Evolutionary conservation across 768 basidiomycete genomes (phyloP), one percentile per base, ranked within the genome.

Genomic region (Phanerodontia chrysosporium): DNA sequence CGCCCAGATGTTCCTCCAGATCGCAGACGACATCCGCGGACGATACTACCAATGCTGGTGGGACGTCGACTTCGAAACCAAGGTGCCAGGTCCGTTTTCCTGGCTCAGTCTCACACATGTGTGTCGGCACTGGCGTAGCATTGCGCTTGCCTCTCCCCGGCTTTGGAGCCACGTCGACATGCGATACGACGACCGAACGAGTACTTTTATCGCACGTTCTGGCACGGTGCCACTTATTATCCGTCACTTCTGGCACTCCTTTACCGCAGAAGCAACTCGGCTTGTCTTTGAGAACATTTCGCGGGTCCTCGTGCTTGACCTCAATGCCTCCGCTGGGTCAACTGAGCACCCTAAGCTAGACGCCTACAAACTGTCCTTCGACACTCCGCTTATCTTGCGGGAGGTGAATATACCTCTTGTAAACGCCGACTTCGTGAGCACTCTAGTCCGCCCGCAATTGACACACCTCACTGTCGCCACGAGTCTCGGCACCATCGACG

Each of bases 71-170:
- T 25, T 8, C 18, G 45, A 49, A n/a, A 10, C 32, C 32, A 35
- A 35, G 13, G 9, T 32, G 18, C 8, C 8, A 8, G 49, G 32
- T 14, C 56, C 57, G 24, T 58, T 49, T 46, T n/a, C 25, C 13
- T 49, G 46, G 57, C 36, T 55, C 3, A 8, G 12, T 8, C 22
- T 58, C 46, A 51, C 57, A 7, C 57, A 58, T 21, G 57, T 58
- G 5, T 58, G 57, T 25, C 48, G 36, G 30, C 45, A 51, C 28
- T 58, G 57, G 57, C 46, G 57, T 3, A 18, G 4, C 14, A 21
- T 58, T 10, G 57, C 57, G 32, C 45, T 58, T 12, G 30, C 25
- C 12, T 49, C 57, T 6, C 45, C 57, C 4, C 13, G 22, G 18
- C 36, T 58, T 7, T 58, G 57, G 57, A 46, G 46, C 14, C 21